Evolutionary conservation across 208 protist species (phyloP), one percentile per base, ranked within the genome.

Genomic region (Trypanosoma cruzi): DNA sequence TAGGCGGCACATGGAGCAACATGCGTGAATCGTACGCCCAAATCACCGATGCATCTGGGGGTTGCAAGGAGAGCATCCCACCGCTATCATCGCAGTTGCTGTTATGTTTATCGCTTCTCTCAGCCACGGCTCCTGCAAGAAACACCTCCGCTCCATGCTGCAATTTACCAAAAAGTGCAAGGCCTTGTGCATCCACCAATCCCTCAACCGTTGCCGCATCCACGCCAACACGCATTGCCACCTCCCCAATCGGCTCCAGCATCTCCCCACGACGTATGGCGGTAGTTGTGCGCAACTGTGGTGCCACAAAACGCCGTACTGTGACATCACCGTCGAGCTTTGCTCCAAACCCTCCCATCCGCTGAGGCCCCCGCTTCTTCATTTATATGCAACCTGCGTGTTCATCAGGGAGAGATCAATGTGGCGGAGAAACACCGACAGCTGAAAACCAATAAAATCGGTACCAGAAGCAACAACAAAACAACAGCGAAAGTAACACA

Each of bases 1-100:
- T 71, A 16, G 62, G 54, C 22, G 89, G 79, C 1, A 77, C 55
- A 58, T 95, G 89, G 28, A 82, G 58, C 64, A 92, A 60, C 70
- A 95, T 80, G 44, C 84, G 79, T 2, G 75, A 29, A 44, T 95
- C 86, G 69, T 85, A 95, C 24, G 80, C 84, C 83, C 83, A 94
- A 24, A 66, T 68, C 20, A 94, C 81, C 22, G 80, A 52, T n/a
- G 70, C 63, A 57, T 91, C 88, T 13, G 84, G 79, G n/a, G 62
- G 58, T 28, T 46, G 29, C 22, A 37, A 20, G 18, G 7, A 31
- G 11, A 56, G 48, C 29, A 28, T 34, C 6, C 37, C 13, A 31
- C 48, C 24, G 18, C 24, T n/a, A 24, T 32, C 13, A 50, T 50
- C 31, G 20, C 13, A 11, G 13, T 22, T 60, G 13, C 16, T 34